Base-by-base conservation (phyloP, 331 rosid species). In the Malus hybrid region DNA sequence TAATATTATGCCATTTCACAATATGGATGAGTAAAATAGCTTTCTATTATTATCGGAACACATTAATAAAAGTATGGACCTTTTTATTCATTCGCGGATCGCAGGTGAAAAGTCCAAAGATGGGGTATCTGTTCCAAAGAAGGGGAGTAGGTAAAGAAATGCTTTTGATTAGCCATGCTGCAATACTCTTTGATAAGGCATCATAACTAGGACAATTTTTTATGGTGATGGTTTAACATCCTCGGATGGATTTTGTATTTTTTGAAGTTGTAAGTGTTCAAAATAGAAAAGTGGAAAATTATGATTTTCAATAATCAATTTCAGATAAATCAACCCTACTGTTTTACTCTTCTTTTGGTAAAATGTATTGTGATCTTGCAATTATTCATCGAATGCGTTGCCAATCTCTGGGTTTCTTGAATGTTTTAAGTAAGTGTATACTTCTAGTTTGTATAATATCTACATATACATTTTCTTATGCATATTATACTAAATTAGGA, bases 101-200 rank as follows among this genome's bases (percentile, higher is more conserved):
- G 86, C 99, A 95, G 97, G 99, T 95, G 97, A 90, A 95, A 95
- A 95, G 97, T 90, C 97, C 91, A 95, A 95, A 95, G 99, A 92
- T 85, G 99, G 97, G 96, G 96, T 95, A 78, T 95, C 99, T 92
- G 97, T 88, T 95, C 87, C 99, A 95, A 95, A 95, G 98, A 95
- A 95, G 99, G 99, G 99, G 83, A 95, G 99, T 95, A 95, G 99
- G 99, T 95, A 95, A 95, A 92, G 90, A 90, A 90, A 92, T 90
- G 88, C 91, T 89, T 95, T 90, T 92, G 97, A 85, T 90, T 90
- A 88, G 87, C 91, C 87, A 87, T 83, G 87, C 88, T 92, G 86
- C 83, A 83, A 81, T 89, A 79, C 86, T 84, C 73, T 82, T 85
- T 87, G 80, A 87, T 81, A 78, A 85, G 87, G 86, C 86, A 78